A percentile compares a stretch with the other conserved stretches of the same genome.
Conservation (phyloP, 2,329 filamentous ascomycete species). For the Fulvia fulva region DNA sequence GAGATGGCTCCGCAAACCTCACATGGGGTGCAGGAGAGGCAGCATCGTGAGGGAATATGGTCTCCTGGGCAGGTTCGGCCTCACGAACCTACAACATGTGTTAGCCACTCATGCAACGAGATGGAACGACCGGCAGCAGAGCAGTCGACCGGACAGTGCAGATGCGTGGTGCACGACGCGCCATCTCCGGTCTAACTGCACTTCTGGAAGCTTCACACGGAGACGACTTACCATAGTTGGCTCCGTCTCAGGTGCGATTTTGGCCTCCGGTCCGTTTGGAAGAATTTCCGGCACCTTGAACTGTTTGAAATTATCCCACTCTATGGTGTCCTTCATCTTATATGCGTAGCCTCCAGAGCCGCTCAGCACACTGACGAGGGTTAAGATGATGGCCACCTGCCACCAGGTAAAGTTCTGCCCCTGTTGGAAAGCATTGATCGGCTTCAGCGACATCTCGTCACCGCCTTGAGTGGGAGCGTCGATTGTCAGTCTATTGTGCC, state of each 20-base stretch:
- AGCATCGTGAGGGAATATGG: slow-evolving; percentile 30
- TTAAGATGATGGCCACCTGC: neutral
- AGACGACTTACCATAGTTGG: neutral
- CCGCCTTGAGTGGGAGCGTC: slow-evolving; percentile 13
- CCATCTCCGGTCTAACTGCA: no score
- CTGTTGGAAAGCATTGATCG: neutral
- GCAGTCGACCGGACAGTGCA: no score
- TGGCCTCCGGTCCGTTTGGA: neutral
- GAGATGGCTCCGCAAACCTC: slow-evolving; percentile 13
- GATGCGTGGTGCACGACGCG: no score
- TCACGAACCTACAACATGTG: slow-evolving; percentile 31
- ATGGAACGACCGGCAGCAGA: no score
- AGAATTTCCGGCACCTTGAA: neutral
- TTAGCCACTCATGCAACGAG: no score
- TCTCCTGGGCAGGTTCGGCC: slow-evolving; percentile 34
- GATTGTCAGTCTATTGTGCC: slow-evolving; percentile 13
- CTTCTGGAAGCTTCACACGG: slow-evolving; percentile 1
- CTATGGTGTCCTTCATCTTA: neutral
- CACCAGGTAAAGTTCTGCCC: neutral
- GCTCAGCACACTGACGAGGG: neutral
- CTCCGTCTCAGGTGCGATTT: neutral
- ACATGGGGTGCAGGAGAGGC: slow-evolving; percentile 10
- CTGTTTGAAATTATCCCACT: neutral
- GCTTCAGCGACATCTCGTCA: neutral
- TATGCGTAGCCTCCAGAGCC: neutral